Evolutionary conservation across 2,329 filamentous ascomycete genomes (phyloP).

Genomic region (Claviceps sp.): DNA sequence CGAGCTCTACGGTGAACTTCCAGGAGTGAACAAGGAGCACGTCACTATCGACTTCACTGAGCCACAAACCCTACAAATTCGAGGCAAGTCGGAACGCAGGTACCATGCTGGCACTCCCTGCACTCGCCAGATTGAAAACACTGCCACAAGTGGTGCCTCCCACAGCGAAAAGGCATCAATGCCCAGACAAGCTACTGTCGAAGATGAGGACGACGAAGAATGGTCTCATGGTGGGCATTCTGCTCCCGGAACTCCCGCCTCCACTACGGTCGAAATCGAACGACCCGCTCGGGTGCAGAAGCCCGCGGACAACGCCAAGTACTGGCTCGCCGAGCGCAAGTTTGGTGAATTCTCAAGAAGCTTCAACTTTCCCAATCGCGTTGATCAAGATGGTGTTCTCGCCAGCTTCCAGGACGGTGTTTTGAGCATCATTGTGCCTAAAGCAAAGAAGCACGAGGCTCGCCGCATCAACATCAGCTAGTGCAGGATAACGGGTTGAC

Average conservation of each 20-base stretch:
- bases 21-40: constrained; percentile 60
- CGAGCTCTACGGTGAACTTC: constrained; percentile 69
- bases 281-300: constrained; percentile 15
- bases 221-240: constrained; percentile 10
- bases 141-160: constrained; percentile 24
- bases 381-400: constrained; percentile 48
- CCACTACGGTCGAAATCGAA: constrained; percentile 11
- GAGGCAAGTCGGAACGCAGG: constrained; percentile 53
- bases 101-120: constrained; percentile 40
- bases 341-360: constrained; percentile 54
- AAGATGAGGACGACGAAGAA: constrained; percentile 38
- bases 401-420: constrained; percentile 54
- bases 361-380: constrained; percentile 52
- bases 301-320: constrained; percentile 37
- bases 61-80: constrained; percentile 56
- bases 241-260: constrained; percentile 1
- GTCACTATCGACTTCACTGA: constrained; percentile 70
- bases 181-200: constrained; percentile 48
- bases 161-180: constrained; percentile 25
- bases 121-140: constrained; percentile 34
- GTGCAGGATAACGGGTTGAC: not conserved
- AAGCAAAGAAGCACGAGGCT: constrained; percentile 45
- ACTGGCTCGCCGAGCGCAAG: constrained; percentile 57
- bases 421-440: constrained; percentile 50
- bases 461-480: constrained; percentile 43